Percentiles rank a stretch among this genome's conserved stretches.
Conservation (phyloP, 805 yeast species). For the Wickerhamomyces canadensis region DNA sequence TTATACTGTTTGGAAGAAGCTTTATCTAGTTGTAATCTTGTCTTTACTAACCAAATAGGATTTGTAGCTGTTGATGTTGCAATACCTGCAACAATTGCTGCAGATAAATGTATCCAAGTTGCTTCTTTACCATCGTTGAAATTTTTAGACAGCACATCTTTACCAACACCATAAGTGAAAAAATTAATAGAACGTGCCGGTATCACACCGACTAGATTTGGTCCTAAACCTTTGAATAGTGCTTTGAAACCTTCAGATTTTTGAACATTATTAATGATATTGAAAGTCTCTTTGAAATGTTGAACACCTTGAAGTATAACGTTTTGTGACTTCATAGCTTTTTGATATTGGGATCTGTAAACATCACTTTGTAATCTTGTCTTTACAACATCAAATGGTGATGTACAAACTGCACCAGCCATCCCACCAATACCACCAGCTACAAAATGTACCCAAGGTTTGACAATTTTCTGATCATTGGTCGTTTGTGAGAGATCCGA, state of each 20-base stretch:
- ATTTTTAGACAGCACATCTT: constrained; percentile 59
- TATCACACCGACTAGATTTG: constrained; percentile 93
- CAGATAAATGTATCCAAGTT: constrained; percentile 76
- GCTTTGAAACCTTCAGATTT: constrained; percentile 77
- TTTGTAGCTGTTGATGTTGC: constrained; percentile 95
- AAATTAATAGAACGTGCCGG: constrained; percentile 97
- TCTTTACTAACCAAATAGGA: constrained; percentile 96
- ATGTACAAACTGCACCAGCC: constrained; percentile 93
- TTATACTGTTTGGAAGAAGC: constrained; percentile 60
- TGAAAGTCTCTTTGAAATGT: constrained; percentile 80
- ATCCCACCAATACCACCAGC: constrained; percentile 95
- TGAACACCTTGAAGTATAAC: constrained; percentile 42
- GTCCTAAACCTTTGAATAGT: constrained; percentile 91
- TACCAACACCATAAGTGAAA: constrained; percentile 93
- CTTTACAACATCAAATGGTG: constrained; percentile 95
- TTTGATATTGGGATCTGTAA: constrained; percentile 50
- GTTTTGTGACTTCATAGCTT: constrained; percentile 25
- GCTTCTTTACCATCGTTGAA: constrained; percentile 74
- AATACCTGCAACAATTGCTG: constrained; percentile 90
- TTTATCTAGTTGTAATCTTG: constrained; percentile 88
- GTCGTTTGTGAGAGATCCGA: constrained; percentile 15
- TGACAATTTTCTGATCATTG: constrained; percentile 25
- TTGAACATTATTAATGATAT: constrained; percentile 65
- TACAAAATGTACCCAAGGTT: constrained; percentile 74
- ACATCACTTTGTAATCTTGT: constrained; percentile 92